These are phyloP conservation scores for Dothideomycetes sp. DNA, from an alignment of 2,329 filamentous ascomycete genomes.

Conservation along the genomic window DNA sequence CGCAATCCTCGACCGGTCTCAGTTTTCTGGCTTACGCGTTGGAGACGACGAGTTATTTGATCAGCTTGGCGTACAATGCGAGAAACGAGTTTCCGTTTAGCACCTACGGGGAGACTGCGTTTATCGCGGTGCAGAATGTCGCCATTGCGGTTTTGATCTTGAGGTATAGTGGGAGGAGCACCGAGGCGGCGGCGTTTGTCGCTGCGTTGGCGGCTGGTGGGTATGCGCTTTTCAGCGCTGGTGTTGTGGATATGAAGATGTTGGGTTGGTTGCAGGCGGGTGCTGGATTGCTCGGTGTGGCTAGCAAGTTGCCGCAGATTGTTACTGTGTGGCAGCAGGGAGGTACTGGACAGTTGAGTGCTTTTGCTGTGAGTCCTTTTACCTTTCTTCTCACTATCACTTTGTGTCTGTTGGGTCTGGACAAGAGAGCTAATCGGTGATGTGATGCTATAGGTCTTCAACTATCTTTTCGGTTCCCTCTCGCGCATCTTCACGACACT, in stretches of 20 bases:
- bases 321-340: slow-evolving; percentile 74
- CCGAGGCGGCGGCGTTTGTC: slow-evolving; percentile 66
- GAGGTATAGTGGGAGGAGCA: slow-evolving; percentile 63
- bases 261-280: slow-evolving; percentile 73
- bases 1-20: slow-evolving; percentile 72
- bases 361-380: slow-evolving; percentile 68
- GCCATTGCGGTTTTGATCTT: slow-evolving; percentile 80
- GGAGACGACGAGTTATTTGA: slow-evolving; percentile 80
- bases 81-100: slow-evolving; percentile 90
- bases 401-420: not conserved
- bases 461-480: slow-evolving; percentile 87
- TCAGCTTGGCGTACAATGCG: slow-evolving; percentile 84
- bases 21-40: slow-evolving; percentile 87
- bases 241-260: slow-evolving; percentile 54
- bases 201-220: slow-evolving; percentile 62
- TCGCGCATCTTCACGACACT: slow-evolving; percentile 95
- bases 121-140: slow-evolving; percentile 89
- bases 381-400: not conserved
- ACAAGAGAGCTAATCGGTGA: too few species aligned
- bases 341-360: slow-evolving; percentile 88
- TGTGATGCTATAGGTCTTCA: slow-evolving; percentile 72
- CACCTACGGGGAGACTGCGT: slow-evolving; percentile 89
- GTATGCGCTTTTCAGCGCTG: slow-evolving; percentile 60
- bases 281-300: slow-evolving; percentile 72
- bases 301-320: slow-evolving; percentile 92